Conservation (phyloP, 176 grass and related monocot species). For the Paspalum vaginatum region DNA sequence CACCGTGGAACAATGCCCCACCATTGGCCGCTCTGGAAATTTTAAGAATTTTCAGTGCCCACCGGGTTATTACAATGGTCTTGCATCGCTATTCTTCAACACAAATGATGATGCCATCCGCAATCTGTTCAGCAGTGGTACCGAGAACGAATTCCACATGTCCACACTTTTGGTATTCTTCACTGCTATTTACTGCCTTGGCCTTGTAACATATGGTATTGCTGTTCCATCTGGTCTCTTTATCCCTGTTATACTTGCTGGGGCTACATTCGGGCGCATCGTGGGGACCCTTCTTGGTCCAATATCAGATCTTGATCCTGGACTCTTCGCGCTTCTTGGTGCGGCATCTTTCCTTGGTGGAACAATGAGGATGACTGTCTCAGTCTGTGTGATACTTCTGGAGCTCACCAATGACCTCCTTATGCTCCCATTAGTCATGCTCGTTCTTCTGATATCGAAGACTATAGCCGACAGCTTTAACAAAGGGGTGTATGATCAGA, state of each 20-base stretch:
- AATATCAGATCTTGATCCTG: slow-evolving; percentile 70
- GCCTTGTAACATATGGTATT: slow-evolving; percentile 81
- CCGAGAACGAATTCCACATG: slow-evolving; percentile 69
- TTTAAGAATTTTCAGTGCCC: slow-evolving; percentile 91
- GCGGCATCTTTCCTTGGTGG: slow-evolving; percentile 89
- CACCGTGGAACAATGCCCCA: slow-evolving; percentile 67
- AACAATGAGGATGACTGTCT: slow-evolving; percentile 97
- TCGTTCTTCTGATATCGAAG: slow-evolving; percentile 92
- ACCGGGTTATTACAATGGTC: slow-evolving; percentile 83
- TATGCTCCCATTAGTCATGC: slow-evolving; percentile 93
- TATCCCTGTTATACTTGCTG: slow-evolving; percentile 88
- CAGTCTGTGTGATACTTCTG: slow-evolving; percentile 87
- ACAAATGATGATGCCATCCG: slow-evolving; percentile 96
- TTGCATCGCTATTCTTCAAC: slow-evolving; percentile 93
- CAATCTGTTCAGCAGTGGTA: slow-evolving; percentile 85
- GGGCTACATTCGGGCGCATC: slow-evolving; percentile 78
- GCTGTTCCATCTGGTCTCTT: slow-evolving; percentile 96
- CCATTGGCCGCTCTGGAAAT: slow-evolving; percentile 82
- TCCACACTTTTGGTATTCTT: slow-evolving; percentile 88
- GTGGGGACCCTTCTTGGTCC: slow-evolving; percentile 74
- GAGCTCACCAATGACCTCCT: slow-evolving; percentile 92
- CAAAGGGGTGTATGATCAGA: slow-evolving; percentile 89
- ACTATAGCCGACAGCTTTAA: slow-evolving; percentile 93
- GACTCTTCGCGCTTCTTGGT: slow-evolving; percentile 84
- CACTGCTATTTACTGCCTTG: slow-evolving; percentile 69